phyloP scores from a whole-genome alignment of 208 protist genomes.

The Leishmania arabica region DNA sequence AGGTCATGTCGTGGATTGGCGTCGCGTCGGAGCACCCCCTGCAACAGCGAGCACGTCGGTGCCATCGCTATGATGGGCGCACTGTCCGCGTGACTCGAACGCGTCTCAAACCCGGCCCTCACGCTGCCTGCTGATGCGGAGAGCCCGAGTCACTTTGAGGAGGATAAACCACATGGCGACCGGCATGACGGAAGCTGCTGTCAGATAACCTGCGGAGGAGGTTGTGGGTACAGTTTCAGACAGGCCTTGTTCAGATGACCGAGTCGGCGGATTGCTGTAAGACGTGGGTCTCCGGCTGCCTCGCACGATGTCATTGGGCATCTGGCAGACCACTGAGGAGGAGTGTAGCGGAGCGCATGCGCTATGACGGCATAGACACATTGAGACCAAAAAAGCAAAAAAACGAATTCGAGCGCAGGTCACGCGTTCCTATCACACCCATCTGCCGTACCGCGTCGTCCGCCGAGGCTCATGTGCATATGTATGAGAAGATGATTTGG shows the following conservation, averaged over 20 bases:
- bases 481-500: no score
- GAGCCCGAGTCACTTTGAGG: not conserved
- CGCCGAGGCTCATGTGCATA: no score
- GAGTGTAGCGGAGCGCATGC: not conserved
- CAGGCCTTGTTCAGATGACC: not conserved
- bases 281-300: not conserved
- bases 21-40: not conserved
- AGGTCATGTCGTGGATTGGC: not conserved
- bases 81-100: not conserved
- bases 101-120: not conserved
- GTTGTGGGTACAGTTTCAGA: not conserved
- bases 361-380: not conserved
- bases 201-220: not conserved
- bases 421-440: no score
- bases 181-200: not conserved
- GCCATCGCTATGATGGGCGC: not conserved
- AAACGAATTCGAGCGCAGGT: no score
- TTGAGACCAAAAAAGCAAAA: not conserved
- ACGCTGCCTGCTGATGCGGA: not conserved
- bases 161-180: not conserved
- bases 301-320: not conserved
- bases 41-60: not conserved
- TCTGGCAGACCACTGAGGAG: not conserved
- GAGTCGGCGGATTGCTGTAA: not conserved
- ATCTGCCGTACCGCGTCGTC: no score